Evolutionary conservation across 352 stramenopile species (phyloP), one percentile per base, ranked within the genome.

Genomic region (Pythium brachiatum): DNA sequence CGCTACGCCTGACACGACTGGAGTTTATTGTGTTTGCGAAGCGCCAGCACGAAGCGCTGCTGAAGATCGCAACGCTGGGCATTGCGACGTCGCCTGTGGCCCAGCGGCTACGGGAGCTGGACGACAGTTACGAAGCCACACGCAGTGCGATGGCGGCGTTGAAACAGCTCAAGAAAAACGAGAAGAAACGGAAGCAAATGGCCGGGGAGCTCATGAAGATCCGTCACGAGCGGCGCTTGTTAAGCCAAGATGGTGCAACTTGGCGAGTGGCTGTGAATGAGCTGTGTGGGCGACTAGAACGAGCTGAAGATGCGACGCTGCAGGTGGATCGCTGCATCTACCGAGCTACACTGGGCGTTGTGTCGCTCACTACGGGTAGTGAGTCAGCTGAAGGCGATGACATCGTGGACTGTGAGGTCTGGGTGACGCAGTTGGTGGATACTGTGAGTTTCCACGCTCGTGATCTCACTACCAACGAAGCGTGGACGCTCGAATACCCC

Each of bases 11-110:
- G 7, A 63, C 57, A 2, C 70, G 69, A 16, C 61, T 88, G 6
- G 75, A 83, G 43, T 80, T 64, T 63, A 55, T 88, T 2, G 52
- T 65, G 1, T 56, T 86, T 25, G 76, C 79, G 15, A 86, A 86
- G 55, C n/a, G 18, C 7, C 50, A 62, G 11, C 58, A 74, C 25
- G 76, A 85, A 13, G 71, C 75, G 9, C 73, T 81, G 34, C 69
- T 85, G 1, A 55, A 62, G 6, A 54, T 83, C 13, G 56, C 73
- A 3, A 50, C 79, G 20, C 63, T 88, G n/a, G 59, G 53, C 27
- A 63, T 79, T 26, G 11, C 39, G 1, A 60, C 59, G 11, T 77
- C 73, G 0, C 20, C 60, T 2, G 57, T 51, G 2, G 39, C 50
- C 0, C 46, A 69, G 27, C 62, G 41, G 1, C 26, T 72, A 3